Evolutionary conservation across 495 filamentous ascomycete species (phyloP).

Genomic region (Cudoniella acicularis): DNA sequence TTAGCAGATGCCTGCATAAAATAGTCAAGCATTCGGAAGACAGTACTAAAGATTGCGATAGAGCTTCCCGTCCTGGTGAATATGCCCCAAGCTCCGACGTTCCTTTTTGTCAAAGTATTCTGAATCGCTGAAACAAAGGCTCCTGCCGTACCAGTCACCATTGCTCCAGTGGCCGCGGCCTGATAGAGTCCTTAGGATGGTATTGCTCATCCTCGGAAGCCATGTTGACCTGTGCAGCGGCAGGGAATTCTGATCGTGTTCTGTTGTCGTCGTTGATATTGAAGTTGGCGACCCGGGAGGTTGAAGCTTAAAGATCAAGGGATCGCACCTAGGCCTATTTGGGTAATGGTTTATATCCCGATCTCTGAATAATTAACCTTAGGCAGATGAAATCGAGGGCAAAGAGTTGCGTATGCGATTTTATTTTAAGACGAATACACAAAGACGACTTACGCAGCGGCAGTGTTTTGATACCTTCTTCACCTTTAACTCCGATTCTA

Average conservation of each 20-base stretch:
- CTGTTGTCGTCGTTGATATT: conserved; percentile 9
- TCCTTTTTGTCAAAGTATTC: conserved; percentile 77
- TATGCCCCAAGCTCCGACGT: conserved; percentile 71
- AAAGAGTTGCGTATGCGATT: background rate
- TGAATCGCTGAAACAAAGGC: conserved; percentile 71
- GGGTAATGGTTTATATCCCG: background rate
- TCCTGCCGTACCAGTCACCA: conserved; percentile 64
- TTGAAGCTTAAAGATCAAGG: background rate
- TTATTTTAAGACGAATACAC: too few species aligned
- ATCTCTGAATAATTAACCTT: background rate
- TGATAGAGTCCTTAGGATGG: conserved; percentile 76
- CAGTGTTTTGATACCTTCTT: too few species aligned
- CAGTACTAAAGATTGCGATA: conserved; percentile 63
- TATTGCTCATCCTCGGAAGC: conserved; percentile 46
- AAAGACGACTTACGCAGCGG: too few species aligned
- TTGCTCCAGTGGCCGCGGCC: conserved; percentile 57
- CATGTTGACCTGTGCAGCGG: conserved; percentile 20
- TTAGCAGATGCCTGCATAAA: background rate
- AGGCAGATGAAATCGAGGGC: background rate
- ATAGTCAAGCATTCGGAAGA: background rate
- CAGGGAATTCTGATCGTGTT: background rate
- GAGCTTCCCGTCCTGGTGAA: conserved; percentile 68
- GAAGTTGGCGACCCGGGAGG: background rate
- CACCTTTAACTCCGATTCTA: background rate
- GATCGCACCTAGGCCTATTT: background rate